Conservation (phyloP, 179 eudicot species). For the Nepenthes alata region DNA sequence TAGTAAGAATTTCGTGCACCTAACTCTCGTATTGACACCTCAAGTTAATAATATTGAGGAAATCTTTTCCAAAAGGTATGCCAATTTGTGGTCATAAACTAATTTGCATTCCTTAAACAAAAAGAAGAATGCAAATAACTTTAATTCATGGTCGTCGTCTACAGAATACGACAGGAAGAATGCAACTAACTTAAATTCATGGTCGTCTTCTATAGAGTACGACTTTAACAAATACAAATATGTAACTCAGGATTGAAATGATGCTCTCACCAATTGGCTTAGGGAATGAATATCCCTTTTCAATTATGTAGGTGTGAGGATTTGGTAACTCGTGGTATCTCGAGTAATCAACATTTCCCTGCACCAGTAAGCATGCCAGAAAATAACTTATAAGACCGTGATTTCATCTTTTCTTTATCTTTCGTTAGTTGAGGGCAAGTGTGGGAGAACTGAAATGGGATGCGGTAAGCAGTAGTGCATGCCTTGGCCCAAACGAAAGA, state of each 20-base stretch:
- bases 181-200: too few relatives aligned
- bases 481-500: too few relatives aligned
- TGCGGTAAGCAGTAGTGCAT: neutral
- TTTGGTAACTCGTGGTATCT: constrained; percentile 68
- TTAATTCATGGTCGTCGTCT: too few relatives aligned
- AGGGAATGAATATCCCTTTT: constrained; percentile 59
- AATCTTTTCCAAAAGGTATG: too few relatives aligned
- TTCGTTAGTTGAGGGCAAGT: neutral
- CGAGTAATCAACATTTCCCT: constrained; percentile 66
- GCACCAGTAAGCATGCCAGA: constrained; percentile 7
- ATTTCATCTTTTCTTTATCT: neutral
- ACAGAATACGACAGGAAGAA: too few relatives aligned
- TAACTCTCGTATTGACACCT: too few relatives aligned
- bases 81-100: too few relatives aligned
- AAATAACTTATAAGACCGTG: neutral
- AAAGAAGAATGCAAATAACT: too few relatives aligned
- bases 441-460: neutral
- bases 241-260: neutral
- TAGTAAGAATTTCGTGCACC: too few relatives aligned
- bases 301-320: constrained; percentile 68
- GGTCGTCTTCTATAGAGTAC: neutral
- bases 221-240: neutral
- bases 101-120: too few relatives aligned
- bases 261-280: constrained; percentile 72
- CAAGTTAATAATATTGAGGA: too few relatives aligned